Conservation (phyloP, 176 grass and related monocot species). For the Melocanna baccifera region DNA sequence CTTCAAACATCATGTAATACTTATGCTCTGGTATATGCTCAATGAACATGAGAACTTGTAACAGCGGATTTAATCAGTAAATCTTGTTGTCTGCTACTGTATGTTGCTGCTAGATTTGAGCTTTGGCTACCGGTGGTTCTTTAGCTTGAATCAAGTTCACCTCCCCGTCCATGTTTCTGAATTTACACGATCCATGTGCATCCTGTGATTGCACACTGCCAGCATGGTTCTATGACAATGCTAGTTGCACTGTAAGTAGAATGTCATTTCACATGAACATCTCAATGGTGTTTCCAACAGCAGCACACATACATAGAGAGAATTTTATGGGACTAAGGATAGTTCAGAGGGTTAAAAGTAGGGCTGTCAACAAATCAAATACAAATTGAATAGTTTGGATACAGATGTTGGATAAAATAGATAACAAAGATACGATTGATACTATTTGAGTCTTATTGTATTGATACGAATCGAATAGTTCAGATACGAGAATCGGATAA, state of each 20-base stretch:
- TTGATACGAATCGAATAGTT: too few species aligned
- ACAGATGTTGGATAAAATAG: too few species aligned
- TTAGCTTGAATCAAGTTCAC: neutral
- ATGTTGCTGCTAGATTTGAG: neutral
- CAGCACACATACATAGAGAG: neutral
- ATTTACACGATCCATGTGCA: neutral
- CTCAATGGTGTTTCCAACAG: neutral
- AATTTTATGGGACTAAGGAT: neutral
- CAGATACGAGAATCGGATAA: too few species aligned
- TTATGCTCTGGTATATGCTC: too few species aligned
- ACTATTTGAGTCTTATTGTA: too few species aligned
- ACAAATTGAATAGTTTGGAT: too few species aligned
- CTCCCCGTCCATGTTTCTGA: neutral
- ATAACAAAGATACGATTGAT: too few species aligned
- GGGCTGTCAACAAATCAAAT: too few species aligned
- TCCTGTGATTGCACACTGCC: neutral
- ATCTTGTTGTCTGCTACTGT: neutral
- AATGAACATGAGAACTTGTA: neutral
- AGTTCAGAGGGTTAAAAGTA: slow-evolving; percentile 36
- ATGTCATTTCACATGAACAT: neutral
- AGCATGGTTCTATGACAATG: neutral
- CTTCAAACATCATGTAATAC: neutral
- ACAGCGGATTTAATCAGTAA: slow-evolving; percentile 3
- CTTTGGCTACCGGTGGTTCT: neutral
- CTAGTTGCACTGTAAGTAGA: neutral